phyloP scores from a whole-genome alignment of 768 basidiomycete genomes.

The Neoboletus brunneissimus region DNA sequence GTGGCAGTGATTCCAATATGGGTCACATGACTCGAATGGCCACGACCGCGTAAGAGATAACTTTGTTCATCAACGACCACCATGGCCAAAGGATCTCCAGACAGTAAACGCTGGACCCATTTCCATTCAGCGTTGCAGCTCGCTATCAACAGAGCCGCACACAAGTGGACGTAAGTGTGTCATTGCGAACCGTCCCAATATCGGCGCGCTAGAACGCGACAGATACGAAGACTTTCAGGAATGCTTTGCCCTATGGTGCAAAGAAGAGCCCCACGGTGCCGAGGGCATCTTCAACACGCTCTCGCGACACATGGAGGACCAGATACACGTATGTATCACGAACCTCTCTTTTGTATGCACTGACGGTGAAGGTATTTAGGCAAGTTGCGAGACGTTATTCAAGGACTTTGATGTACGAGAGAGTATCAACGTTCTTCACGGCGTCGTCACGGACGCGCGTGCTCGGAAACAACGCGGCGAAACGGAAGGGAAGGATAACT shows the following conservation, averaged over 20 bases:
- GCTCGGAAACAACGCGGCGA: constrained; percentile 46
- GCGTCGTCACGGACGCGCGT: constrained; percentile 65
- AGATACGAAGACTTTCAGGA: constrained; percentile 56
- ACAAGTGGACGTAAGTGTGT: constrained; percentile 51
- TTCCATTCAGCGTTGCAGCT: constrained; percentile 52
- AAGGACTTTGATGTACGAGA: constrained; percentile 64
- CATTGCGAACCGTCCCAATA: background rate
- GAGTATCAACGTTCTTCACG: constrained; percentile 68
- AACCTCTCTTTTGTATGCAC: background rate
- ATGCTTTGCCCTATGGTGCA: constrained; percentile 64
- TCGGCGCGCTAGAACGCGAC: background rate
- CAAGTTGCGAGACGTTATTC: constrained; percentile 67
- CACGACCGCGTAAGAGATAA: background rate
- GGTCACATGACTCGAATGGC: constrained; percentile 23
- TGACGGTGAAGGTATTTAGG: constrained; percentile 37
- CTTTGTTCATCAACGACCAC: background rate
- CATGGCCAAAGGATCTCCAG: constrained; percentile 24
- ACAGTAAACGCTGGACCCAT: constrained; percentile 49
- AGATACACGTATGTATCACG: constrained; percentile 39
- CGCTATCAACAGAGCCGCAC: constrained; percentile 49
- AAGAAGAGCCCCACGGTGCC: constrained; percentile 63
- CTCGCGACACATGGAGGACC: constrained; percentile 67
- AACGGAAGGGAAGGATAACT: constrained; percentile 50
- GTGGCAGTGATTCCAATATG: background rate
- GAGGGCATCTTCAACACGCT: constrained; percentile 62